Percentiles rank a stretch among this genome's conserved stretches.
phyloP scores from a whole-genome alignment of 305 asterid genomes.

The Caryopteris hybrid region DNA sequence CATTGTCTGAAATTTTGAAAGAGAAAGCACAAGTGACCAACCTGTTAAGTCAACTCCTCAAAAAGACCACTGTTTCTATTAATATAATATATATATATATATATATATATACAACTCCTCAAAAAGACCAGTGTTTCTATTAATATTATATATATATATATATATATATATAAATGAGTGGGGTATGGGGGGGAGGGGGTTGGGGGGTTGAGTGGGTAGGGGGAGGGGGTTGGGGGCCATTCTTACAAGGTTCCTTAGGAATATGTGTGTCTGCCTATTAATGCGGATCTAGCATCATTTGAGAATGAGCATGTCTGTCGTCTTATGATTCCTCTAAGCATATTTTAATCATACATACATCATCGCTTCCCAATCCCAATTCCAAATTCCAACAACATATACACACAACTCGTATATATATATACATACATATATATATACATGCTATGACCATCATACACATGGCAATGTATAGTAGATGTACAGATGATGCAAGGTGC shows the following conservation, averaged over 20 bases:
- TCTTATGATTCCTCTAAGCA: slow-evolving; percentile 27
- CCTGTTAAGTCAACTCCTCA: slow-evolving; percentile 54
- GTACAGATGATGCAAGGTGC: too few relatives aligned
- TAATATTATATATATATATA: too few relatives aligned
- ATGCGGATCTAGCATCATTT: slow-evolving; percentile 81
- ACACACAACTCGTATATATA: background rate
- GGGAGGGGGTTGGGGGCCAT: slow-evolving; percentile 1
- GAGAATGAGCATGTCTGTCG: slow-evolving; percentile 87
- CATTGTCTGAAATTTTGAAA: slow-evolving; percentile 15
- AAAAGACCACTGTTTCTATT: too few relatives aligned
- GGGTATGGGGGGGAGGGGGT: too few relatives aligned
- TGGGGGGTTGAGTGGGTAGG: too few relatives aligned
- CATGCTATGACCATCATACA: background rate
- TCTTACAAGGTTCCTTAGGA: slow-evolving; percentile 32
- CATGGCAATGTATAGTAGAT: background rate
- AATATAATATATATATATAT: too few relatives aligned
- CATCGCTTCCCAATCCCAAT: slow-evolving; percentile 19
- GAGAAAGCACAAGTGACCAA: slow-evolving; percentile 25
- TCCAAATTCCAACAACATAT: slow-evolving; percentile 16
- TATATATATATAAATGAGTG: too few relatives aligned
- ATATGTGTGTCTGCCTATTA: slow-evolving; percentile 62
- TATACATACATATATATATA: background rate
- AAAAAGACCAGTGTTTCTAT: too few relatives aligned
- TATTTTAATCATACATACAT: slow-evolving; percentile 17
- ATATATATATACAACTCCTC: too few relatives aligned